Conservation (phyloP, 2,329 filamentous ascomycete genomes). For the Diplodia mutila region DNA sequence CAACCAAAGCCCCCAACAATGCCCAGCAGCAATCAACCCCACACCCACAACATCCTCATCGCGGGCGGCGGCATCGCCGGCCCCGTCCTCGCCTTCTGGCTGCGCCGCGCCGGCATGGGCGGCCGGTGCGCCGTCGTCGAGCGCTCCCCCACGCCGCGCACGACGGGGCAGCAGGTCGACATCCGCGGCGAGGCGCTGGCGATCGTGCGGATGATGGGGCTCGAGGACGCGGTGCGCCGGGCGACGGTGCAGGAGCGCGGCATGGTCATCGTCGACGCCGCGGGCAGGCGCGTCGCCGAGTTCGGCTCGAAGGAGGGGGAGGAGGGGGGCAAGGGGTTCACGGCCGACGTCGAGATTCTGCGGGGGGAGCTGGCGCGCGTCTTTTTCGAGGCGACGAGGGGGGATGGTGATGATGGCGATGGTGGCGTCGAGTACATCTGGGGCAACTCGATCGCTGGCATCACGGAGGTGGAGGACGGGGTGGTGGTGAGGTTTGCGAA, state of each 20-base stretch:
- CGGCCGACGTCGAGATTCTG: slow-evolving; percentile 41
- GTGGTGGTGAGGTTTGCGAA: slow-evolving; percentile 36
- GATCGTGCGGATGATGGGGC: slow-evolving; percentile 46
- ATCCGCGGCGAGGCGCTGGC: slow-evolving; percentile 49
- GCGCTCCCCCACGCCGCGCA: slow-evolving; percentile 43
- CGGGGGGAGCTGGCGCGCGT: slow-evolving; percentile 41
- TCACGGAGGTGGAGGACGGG: slow-evolving; percentile 30
- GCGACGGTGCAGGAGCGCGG: slow-evolving; percentile 47
- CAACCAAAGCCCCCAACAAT: not conserved
- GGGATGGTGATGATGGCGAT: slow-evolving; percentile 23
- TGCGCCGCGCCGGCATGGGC: slow-evolving; percentile 34
- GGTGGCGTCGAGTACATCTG: slow-evolving; percentile 31
- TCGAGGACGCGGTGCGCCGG: slow-evolving; percentile 43
- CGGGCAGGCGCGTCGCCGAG: slow-evolving; percentile 33
- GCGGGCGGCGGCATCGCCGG: slow-evolving; percentile 47
- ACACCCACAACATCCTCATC: slow-evolving; percentile 44
- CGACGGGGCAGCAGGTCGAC: slow-evolving; percentile 51
- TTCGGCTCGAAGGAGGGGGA: slow-evolving; percentile 34
- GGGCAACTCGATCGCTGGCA: slow-evolving; percentile 31
- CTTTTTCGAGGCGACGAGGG: slow-evolving; percentile 33
- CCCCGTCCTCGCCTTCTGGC: slow-evolving; percentile 41
- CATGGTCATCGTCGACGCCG: slow-evolving; percentile 41
- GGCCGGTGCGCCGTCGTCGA: slow-evolving; percentile 50
- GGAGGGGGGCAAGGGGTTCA: slow-evolving; percentile 31
- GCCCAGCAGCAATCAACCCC: not conserved